phyloP scores from a whole-genome alignment of 2,329 filamentous ascomycete species.

The Aspergillus aculeatus region DNA sequence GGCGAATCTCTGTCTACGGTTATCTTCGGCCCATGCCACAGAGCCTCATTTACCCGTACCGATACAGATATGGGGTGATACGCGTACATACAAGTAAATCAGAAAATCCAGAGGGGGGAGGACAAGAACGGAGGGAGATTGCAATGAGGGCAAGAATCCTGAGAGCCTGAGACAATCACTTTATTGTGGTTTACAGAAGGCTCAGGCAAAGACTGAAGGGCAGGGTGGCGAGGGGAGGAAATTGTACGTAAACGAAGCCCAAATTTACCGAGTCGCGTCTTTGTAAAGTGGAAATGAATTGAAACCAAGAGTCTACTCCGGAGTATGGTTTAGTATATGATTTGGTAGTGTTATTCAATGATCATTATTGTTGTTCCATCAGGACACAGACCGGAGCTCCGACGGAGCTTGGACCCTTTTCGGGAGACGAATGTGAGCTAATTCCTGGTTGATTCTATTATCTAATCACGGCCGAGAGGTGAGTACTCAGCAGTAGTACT shows the following conservation, averaged over 20 bases:
- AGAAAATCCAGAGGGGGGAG: too few species aligned
- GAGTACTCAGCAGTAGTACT: not conserved
- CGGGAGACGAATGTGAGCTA: constrained; percentile 1
- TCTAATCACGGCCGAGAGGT: not conserved
- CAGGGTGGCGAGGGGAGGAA: not conserved
- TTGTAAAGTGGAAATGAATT: not conserved
- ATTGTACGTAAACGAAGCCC: not conserved
- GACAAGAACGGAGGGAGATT: too few species aligned
- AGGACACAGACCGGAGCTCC: constrained; percentile 18
- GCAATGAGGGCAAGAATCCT: not conserved
- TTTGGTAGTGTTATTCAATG: not conserved
- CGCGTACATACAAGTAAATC: not conserved
- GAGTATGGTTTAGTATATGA: too few species aligned
- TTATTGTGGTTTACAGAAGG: too few species aligned
- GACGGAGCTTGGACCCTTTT: constrained; percentile 33
- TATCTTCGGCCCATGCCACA: constrained; percentile 19
- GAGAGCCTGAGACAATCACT: too few species aligned
- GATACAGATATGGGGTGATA: not conserved
- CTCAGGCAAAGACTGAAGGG: not conserved
- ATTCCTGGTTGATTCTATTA: not conserved
- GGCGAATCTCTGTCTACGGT: constrained; percentile 16
- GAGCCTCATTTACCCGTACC: too few species aligned
- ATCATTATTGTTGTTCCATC: not conserved
- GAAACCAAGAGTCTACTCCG: not conserved
- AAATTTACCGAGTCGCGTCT: not conserved